Conservation (phyloP, 768 basidiomycete species). For the Pulveroboletus sp. region DNA sequence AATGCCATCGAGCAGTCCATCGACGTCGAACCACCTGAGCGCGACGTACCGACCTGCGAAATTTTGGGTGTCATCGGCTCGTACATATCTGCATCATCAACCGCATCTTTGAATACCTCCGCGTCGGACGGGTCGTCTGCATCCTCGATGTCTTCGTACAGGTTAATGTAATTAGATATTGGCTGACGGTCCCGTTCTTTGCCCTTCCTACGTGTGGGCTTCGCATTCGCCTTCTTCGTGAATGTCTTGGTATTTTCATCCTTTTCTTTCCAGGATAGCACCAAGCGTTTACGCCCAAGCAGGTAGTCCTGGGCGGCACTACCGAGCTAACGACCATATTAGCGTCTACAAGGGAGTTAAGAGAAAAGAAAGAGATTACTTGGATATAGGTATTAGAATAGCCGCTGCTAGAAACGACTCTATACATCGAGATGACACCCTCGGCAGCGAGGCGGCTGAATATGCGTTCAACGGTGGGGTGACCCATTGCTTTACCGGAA, state of each 20-base stretch:
- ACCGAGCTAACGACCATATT: conserved; percentile 13
- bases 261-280: conserved; percentile 26
- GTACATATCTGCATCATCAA: background rate
- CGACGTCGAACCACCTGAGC: background rate
- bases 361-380: conserved; percentile 29
- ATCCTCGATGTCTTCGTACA: conserved; percentile 31
- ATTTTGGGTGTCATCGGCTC: conserved; percentile 6
- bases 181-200: conserved; percentile 13
- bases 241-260: conserved; percentile 8
- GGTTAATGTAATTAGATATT: background rate
- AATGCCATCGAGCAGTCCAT: background rate
- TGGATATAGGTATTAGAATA: conserved; percentile 51
- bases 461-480: conserved; percentile 59
- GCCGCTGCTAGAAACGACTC: conserved; percentile 42
- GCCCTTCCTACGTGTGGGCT: conserved; percentile 15
- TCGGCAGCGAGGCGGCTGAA: conserved; percentile 51
- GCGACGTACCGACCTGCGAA: conserved; percentile 12
- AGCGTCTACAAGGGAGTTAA: background rate
- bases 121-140: conserved; percentile 19
- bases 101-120: conserved; percentile 11
- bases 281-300: conserved; percentile 12
- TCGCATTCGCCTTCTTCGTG: conserved; percentile 9
- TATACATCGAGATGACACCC: conserved; percentile 44
- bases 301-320: conserved; percentile 20
- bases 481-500: conserved; percentile 43